Evolutionary conservation across 345 rosid species (phyloP).

Genomic region (Combretum micranthum): DNA sequence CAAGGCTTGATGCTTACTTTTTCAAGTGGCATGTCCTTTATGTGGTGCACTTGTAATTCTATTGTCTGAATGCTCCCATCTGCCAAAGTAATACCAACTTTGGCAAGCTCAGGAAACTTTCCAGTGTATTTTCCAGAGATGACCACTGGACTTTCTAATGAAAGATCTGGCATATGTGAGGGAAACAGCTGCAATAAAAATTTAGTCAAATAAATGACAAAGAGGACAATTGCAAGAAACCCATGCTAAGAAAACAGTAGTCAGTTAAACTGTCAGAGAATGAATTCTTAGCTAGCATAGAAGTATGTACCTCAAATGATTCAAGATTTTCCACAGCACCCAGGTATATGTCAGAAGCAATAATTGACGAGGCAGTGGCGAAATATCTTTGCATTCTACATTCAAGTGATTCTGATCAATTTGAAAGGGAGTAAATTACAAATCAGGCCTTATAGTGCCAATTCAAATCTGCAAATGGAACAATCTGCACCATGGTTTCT

Average conservation of each 20-base stretch:
- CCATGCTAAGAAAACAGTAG: too few species aligned
- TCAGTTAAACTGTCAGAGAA: not conserved
- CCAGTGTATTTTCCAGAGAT: conserved; percentile 71
- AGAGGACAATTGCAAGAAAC: not conserved
- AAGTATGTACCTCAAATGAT: conserved; percentile 59
- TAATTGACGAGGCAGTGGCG: conserved; percentile 41
- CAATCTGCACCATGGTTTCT: too few species aligned
- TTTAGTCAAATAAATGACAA: not conserved
- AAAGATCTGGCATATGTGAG: conserved; percentile 55
- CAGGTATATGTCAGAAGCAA: conserved; percentile 42
- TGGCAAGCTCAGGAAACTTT: conserved; percentile 46
- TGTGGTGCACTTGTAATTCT: conserved; percentile 55
- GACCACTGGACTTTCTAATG: conserved; percentile 49
- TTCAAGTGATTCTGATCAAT: conserved; percentile 56
- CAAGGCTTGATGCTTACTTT: conserved; percentile 26
- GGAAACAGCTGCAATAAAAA: conserved; percentile 42
- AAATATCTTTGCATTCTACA: conserved; percentile 51
- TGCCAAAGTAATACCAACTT: conserved; percentile 52
- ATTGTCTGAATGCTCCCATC: conserved; percentile 40
- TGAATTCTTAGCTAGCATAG: not conserved
- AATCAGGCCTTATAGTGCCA: too few species aligned
- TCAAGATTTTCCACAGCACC: conserved; percentile 42
- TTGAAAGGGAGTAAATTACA: conserved; percentile 9
- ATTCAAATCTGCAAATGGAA: too few species aligned
- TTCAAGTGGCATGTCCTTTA: conserved; percentile 56